Evolutionary conservation across 768 basidiomycete genomes (phyloP).

Genomic region (Calocybe cyanea): DNA sequence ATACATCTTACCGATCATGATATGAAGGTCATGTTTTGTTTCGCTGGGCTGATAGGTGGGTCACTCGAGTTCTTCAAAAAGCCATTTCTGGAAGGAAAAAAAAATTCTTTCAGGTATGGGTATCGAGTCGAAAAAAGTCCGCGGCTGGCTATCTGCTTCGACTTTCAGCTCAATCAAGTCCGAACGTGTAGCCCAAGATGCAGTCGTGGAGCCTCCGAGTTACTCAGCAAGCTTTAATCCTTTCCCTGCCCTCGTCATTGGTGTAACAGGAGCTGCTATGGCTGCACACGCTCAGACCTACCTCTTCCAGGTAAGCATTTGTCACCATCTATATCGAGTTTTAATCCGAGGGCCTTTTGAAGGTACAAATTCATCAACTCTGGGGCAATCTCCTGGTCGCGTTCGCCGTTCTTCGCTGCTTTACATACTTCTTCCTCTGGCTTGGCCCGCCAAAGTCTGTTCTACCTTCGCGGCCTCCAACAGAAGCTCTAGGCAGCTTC

Average conservation of each 20-base stretch:
- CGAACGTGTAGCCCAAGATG: constrained; percentile 32
- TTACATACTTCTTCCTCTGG: constrained; percentile 96
- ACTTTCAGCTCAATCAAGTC: constrained; percentile 32
- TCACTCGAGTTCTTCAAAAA: not conserved
- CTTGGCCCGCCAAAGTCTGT: constrained; percentile 76
- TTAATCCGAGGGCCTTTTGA: not conserved
- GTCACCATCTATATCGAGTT: not conserved
- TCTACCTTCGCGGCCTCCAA: constrained; percentile 90
- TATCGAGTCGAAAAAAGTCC: constrained; percentile 73
- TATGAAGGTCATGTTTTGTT: constrained; percentile 87
- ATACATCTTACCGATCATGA: constrained; percentile 1
- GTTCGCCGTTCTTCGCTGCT: constrained; percentile 73
- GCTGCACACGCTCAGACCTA: constrained; percentile 87
- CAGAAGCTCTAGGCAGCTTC: constrained; percentile 86
- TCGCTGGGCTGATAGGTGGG: constrained; percentile 76
- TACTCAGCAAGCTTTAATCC: constrained; percentile 84
- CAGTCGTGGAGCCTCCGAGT: constrained; percentile 62
- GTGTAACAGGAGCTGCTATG: constrained; percentile 94
- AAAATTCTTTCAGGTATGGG: constrained; percentile 55
- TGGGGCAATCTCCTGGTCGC: constrained; percentile 88
- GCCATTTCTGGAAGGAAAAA: not conserved
- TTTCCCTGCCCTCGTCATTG: constrained; percentile 89
- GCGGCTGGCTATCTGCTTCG: constrained; percentile 69
- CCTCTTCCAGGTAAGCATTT: constrained; percentile 66
- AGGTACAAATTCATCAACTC: constrained; percentile 86